Base-by-base conservation (phyloP, 768 basidiomycete species). In the Cystofilobasidium capitatum region DNA sequence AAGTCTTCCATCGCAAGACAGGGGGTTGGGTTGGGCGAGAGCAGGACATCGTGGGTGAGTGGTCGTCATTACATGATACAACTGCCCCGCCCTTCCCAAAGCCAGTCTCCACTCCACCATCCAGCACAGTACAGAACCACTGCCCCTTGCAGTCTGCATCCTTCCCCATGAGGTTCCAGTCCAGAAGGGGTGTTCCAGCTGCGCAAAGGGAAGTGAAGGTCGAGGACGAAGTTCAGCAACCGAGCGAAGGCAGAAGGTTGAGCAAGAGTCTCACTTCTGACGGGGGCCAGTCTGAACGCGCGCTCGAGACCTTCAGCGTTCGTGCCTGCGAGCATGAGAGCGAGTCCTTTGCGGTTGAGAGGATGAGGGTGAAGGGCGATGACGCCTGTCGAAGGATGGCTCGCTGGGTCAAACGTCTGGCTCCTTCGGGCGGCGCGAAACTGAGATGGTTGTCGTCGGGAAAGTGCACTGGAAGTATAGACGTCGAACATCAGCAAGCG, bases 41-140 rank as follows among this genome's bases (percentile, higher is more conserved):
- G n/a, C n/a, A n/a, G n/a, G n/a, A n/a, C n/a, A n/a, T n/a, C n/a
- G n/a, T n/a, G n/a, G n/a, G n/a, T n/a, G n/a, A n/a, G n/a, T n/a
- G n/a, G n/a, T n/a, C n/a, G n/a, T n/a, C n/a, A n/a, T n/a, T n/a
- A n/a, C n/a, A n/a, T n/a, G n/a, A 42, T 20, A n/a, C 49, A 51
- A 16, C 24, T 26, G 24, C 49, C 49, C 24, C 49, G 24, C 49
- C 73, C 73, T 54, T 67, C 76, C 73, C 74, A 77, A 20, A 58
- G 60, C 76, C 77, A 77, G 12, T 72, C 70, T 12, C 37, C 66
- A 58, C 71, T 60, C 76, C 76, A 78, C 71, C 74, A 89, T 88
- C 91, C 91, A 67, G 89, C 86, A 20, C 83, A 89, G 16, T 82
- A 75, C 24, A 90, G 78, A 0, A 87, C 90, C n/a, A 82, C 88